Percentiles rank a stretch among this genome's conserved stretches.
These are phyloP conservation scores for Ganoderma lingzhi DNA, from an alignment of 1,284 basidiomycete genomes.

Conservation along the genomic window DNA sequence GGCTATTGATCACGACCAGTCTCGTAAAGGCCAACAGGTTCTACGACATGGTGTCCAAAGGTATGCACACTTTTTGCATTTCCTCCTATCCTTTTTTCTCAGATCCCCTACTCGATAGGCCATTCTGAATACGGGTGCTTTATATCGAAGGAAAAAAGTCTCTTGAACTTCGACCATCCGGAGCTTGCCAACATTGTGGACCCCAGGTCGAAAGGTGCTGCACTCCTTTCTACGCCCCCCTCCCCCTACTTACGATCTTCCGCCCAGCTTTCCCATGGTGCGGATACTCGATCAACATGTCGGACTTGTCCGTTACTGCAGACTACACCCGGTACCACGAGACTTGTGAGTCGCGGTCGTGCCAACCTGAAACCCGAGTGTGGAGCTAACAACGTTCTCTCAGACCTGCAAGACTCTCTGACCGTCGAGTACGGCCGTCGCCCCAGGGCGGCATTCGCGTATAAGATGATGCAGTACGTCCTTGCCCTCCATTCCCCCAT, in stretches of 20 bases:
- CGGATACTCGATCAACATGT: conserved; percentile 82
- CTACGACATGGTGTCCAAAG: conserved; percentile 81
- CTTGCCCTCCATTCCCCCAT: neutral
- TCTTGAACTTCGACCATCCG: conserved; percentile 86
- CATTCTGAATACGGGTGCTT: conserved; percentile 95
- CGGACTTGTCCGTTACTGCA: conserved; percentile 76
- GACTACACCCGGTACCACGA: conserved; percentile 76
- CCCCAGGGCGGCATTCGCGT: conserved; percentile 63
- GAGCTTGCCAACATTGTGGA: conserved; percentile 61
- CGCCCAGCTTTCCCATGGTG: conserved; percentile 89
- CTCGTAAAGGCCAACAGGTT: conserved; percentile 73
- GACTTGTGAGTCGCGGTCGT: conserved; percentile 53
- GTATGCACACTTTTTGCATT: conserved; percentile 43
- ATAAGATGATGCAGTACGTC: conserved; percentile 76
- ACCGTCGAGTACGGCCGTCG: conserved; percentile 69
- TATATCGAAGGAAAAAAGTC: conserved; percentile 88
- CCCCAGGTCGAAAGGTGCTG: conserved; percentile 55
- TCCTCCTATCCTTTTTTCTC: neutral
- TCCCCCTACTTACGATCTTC: neutral
- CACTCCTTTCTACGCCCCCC: conserved; percentile 2
- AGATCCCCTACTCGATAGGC: conserved; percentile 50
- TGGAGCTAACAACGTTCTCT: too few species aligned
- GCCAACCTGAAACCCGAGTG: neutral
- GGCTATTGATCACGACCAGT: conserved; percentile 86
- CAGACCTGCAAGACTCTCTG: conserved; percentile 68